Conservation (phyloP, 2,329 filamentous ascomycete genomes). For the Colletotrichum tropicale region DNA sequence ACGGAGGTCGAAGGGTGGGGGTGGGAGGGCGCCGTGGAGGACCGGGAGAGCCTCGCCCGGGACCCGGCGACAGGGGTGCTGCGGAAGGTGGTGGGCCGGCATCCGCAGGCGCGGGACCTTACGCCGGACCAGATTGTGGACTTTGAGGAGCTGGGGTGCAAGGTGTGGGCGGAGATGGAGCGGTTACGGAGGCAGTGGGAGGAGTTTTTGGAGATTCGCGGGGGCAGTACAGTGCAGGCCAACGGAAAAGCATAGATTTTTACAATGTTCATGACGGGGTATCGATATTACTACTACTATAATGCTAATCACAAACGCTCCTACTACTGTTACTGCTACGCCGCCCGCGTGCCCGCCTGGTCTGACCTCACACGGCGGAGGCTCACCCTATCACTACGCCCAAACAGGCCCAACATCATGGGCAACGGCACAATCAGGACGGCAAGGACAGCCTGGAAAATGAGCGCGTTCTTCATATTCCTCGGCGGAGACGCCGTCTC, state of each 20-base stretch:
- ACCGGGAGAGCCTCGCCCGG: conserved; percentile 52
- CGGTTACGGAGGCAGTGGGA: conserved; percentile 71
- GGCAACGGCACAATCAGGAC: conserved; percentile 70
- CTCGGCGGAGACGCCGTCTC: conserved; percentile 59
- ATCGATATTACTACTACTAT: background rate
- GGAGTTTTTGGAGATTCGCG: conserved; percentile 34
- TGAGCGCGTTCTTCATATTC: conserved; percentile 76
- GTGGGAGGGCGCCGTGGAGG: conserved; percentile 63
- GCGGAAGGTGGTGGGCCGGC: conserved; percentile 61
- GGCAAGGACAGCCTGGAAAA: conserved; percentile 80
- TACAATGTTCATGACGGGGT: background rate
- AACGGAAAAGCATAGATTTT: background rate
- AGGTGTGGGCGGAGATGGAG: conserved; percentile 76
- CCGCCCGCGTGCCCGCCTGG: background rate
- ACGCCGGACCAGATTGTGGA: conserved; percentile 64
- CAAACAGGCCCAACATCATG: conserved; percentile 73
- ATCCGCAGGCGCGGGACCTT: conserved; percentile 59
- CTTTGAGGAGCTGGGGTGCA: conserved; percentile 66
- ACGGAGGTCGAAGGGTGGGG: conserved; percentile 92
- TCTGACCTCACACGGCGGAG: conserved; percentile 57
- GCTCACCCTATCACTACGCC: conserved; percentile 54
- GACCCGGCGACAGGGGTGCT: conserved; percentile 48
- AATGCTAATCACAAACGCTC: background rate
- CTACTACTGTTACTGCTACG: background rate
- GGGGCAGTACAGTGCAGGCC: background rate